phyloP scores from a whole-genome alignment of 306 rosid genomes.

The Acacia confusa region DNA sequence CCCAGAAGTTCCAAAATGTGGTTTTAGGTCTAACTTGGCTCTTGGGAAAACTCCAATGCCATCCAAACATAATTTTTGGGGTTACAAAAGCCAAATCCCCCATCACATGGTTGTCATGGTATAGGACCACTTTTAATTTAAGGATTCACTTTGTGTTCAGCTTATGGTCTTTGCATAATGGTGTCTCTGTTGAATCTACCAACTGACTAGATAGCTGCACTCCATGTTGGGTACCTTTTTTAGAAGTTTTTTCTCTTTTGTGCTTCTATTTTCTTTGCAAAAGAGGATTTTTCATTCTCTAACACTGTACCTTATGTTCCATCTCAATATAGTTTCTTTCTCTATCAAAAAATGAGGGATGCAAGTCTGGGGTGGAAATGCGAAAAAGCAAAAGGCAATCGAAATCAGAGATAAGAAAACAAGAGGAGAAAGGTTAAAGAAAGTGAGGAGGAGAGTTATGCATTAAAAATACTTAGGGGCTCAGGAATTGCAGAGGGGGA shows the following conservation, averaged over 20 bases:
- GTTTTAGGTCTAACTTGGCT: no score
- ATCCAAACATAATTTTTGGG: no score
- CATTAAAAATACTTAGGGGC: background rate
- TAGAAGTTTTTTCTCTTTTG: background rate
- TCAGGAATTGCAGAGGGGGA: no score
- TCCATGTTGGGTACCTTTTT: background rate
- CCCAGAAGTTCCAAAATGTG: no score
- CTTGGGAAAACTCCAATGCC: no score
- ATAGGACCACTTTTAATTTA: background rate
- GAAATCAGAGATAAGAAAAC: background rate
- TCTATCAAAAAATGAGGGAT: background rate
- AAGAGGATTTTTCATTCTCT: no score
- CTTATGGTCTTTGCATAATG: background rate
- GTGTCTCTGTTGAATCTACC: background rate
- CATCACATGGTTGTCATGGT: background rate
- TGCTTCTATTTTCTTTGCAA: background rate
- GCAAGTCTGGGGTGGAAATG: background rate
- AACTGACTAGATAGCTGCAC: background rate
- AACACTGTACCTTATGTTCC: background rate
- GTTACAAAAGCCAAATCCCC: background rate
- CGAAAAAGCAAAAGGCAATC: background rate
- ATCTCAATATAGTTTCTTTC: background rate
- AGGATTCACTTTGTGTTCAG: background rate
- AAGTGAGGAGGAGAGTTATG: background rate
- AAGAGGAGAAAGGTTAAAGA: background rate